Base-by-base conservation (phyloP, 352 stramenopile species). In the Elongisporangium senticosum region DNA sequence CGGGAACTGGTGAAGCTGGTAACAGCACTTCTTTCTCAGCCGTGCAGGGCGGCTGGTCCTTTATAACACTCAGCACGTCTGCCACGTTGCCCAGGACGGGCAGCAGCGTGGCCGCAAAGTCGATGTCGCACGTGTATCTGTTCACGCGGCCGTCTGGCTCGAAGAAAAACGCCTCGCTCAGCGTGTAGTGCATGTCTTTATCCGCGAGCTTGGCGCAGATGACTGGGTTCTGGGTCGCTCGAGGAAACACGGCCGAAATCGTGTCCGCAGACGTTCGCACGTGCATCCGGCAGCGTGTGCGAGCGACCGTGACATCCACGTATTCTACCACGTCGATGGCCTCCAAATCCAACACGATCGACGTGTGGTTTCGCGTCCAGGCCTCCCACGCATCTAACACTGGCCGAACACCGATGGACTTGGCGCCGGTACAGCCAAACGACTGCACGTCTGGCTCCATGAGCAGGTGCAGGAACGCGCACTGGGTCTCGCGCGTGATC, bases 161-260 rank as follows among this genome's bases (percentile, higher is more conserved):
- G 70, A 79, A 82, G 61, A 68, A 79, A 55, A 79, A 82, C 22
- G 68, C 75, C 53, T 79, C 68, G 21, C 64, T 60, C 24, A 82
- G 64, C 48, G 71, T 47, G 52, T 79, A 79, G 57, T 63, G 63
- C 39, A 82, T 68, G 23, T 82, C 62, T 26, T 72, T 53, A 51
- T 68, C 70, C 0, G 79, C 48, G 51, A 82, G 63, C 51, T 60
- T 65, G 22, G 49, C 33, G 28, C 50, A 65, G 28, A 82, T 43
- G 17, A 17, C 33, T 15, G 52, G 51, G 55, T 79, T 61, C 55
- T 39, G 39, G 2, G 58, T 60, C 39, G 68, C 60, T 54, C 71
- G 68, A 39, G 72, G 72, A 53, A 79, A 82, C 49, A 79, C 62
- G 17, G 71, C 57, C 33, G 68, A 53, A 28, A 82, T 64, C 33